Evolutionary conservation across 2,329 filamentous ascomycete species (phyloP).

Genomic region (Fusarium sp.): DNA sequence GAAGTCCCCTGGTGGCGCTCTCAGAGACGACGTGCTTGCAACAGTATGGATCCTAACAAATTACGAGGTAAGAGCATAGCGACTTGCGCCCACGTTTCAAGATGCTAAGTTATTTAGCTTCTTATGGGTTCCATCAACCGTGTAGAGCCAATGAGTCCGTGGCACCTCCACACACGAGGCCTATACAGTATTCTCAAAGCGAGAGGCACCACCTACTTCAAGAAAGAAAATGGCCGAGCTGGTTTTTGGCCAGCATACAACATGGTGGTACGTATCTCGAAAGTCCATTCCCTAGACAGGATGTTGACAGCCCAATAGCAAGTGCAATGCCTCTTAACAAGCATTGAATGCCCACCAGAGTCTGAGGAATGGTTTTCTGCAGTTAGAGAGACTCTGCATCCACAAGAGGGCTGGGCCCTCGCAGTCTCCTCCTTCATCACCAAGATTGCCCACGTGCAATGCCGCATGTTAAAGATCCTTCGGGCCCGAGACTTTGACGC

Average conservation of each 20-base stretch:
- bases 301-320: conserved; percentile 45
- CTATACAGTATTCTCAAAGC: conserved; percentile 50
- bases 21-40: conserved; percentile 50
- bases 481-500: conserved; percentile 40
- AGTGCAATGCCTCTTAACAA: conserved; percentile 49
- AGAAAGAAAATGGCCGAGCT: conserved; percentile 39
- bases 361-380: conserved; percentile 48
- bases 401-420: conserved; percentile 43
- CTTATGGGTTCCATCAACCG: conserved; percentile 49
- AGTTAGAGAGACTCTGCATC: conserved; percentile 40
- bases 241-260: conserved; percentile 52
- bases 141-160: conserved; percentile 43
- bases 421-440: conserved; percentile 43
- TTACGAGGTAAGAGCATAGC: conserved; percentile 47
- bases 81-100: not conserved
- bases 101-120: not conserved
- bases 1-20: conserved; percentile 40
- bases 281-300: not conserved
- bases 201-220: conserved; percentile 44
- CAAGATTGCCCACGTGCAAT: conserved; percentile 43
- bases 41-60: conserved; percentile 53
- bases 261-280: conserved; percentile 47
- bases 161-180: conserved; percentile 51
- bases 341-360: conserved; percentile 48
- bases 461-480: conserved; percentile 43